Base-by-base conservation (phyloP, 2,329 filamentous ascomycete genomes). In the Aspergillus melleus region DNA sequence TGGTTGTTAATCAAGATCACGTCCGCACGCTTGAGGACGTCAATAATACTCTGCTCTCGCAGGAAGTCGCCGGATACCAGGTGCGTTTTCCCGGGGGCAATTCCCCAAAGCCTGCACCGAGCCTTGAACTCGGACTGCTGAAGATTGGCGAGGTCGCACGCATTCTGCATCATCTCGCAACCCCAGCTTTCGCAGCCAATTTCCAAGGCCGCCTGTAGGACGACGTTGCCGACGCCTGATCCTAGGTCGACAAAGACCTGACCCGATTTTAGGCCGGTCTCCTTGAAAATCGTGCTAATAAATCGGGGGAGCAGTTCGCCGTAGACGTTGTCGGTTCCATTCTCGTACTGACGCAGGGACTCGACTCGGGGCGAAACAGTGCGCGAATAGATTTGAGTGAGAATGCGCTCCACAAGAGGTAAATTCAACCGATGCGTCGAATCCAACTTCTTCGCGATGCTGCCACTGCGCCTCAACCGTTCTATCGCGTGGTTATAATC, bases 1-100 rank as follows among this genome's bases (percentile, higher is more conserved):
- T 98, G 93, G 78, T 99, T 99, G 81, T 99, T 99, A 69, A 98
- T 94, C 26, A 99, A 84, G 19, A 99, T 86, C n/a, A 98, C 93
- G 73, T 99, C 95, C 1, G 95, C 94, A 57, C 88, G 86, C 74
- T 90, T 89, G 53, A 99, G 83, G 8, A 88, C 88, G 24, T 87
- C 83, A 61, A 88, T 83, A 52, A 97, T 91, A 59, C 83, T 82
- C 16, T 84, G 74, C 66, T 90, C 90, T 64, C 88, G 86, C 10
- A 92, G 86, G 70, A 99, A 97, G 72, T 96, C 91, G 10, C 92
- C 95, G 49, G 88, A 82, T 63, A 94, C 86, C 6, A 99, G 86
- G 61, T 87, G 84, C n/a, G 95, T 90, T 61, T 85, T 82, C 62
- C 95, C 95, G 2, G 91, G 86, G 19, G 85, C 83, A 59, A 99